Evolutionary conservation across 192 early-diverging fungal species (phyloP), one percentile per base, ranked within the genome.

Genomic region (Gamsiella multidivaricata): DNA sequence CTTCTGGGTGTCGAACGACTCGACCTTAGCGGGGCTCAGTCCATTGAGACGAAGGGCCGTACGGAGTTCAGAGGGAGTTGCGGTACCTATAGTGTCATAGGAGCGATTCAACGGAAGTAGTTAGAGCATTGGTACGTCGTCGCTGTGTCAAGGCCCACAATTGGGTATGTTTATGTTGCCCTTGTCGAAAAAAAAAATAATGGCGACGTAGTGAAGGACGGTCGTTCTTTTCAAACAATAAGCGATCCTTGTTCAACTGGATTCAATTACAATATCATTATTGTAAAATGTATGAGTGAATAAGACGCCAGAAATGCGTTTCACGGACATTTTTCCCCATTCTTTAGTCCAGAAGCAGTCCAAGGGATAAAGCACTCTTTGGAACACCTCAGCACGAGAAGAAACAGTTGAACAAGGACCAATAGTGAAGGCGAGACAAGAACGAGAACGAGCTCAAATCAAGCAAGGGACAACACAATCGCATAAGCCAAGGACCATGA

Each of bases 1-100:
- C 63, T 91, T 91, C 80, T 97, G 95, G 12, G 75, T 73, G 3
- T 89, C 87, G 53, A 93, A 83, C 56, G 79, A 88, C 83, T 96
- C 95, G 61, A 94, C 85, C 32, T 84, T 87, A 33, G 87, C 69
- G 9, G 96, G 96, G 4, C 89, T 64, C 39, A 96, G 85, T 33
- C 94, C 95, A 31, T 85, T 72, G 52, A 94, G 75, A 39, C 83
- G 81, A 42, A 94, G 81, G n/a, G 83, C 74, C 22, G 79, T 68
- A 56, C 95, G 91, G 3, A 61, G 65, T 0, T 66, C 57, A 6
- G 43, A 10, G 17, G 87, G 57, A 61, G 88, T 83, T 0, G 87
- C 80, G 33, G 92, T 93, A 36, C 93, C 93, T 93, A 75, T 39
- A 12, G 37, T 39, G 1, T 64, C 25, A 3, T 41, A 15, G 54